Base-by-base conservation (phyloP, 2,329 filamentous ascomycete species). In the Chaetomium strumarium region DNA sequence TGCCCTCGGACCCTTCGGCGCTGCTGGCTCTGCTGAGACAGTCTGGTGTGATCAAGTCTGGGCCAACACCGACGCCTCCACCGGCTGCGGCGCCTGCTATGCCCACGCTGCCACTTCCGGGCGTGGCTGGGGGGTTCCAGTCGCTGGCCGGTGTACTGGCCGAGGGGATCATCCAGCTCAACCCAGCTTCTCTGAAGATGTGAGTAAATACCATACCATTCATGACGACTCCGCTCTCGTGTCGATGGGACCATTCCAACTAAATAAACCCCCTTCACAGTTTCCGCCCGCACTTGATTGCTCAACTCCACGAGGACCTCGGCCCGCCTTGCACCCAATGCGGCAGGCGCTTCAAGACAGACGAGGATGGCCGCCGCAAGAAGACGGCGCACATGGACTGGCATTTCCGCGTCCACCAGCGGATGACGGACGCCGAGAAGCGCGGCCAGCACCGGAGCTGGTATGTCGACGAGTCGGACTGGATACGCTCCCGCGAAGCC, bases 361-460 rank as follows among this genome's bases (percentile, higher is more conserved):
- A 88, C 45, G 81, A 84, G 12, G 83, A 88, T 58, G 92, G 92
- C 12, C 87, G 83, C 63, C 84, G 85, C 66, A 88, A 87, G 74
- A 97, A 97, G 73, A 88, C 85, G 20, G 83, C 86, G 3, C 93
- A 99, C 67, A 85, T 99, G 76, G 93, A 99, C 70, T 99, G 93
- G 93, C 93, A 99, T 70, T 99, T 99, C 72, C 85, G 86, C 52
- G 91, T 92, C 20, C 92, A 96, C 64, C 87, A 91, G 64, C 85
- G 90, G 42, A 89, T 95, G 70, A 84, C 84, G 2, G 92, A 97
- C 61, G 85, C 88, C 13, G 84, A 89, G 64, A 92, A 89, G 67
- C 81, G 89, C 56, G 90, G 88, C 31, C 88, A 95, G 62, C 91
- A 95, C 65, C 85, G 93, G 33, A 95, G 90, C 68, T 97, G 90